Conservation (phyloP, 176 grass and related monocot genomes). For the Rhynchospora pubera region DNA sequence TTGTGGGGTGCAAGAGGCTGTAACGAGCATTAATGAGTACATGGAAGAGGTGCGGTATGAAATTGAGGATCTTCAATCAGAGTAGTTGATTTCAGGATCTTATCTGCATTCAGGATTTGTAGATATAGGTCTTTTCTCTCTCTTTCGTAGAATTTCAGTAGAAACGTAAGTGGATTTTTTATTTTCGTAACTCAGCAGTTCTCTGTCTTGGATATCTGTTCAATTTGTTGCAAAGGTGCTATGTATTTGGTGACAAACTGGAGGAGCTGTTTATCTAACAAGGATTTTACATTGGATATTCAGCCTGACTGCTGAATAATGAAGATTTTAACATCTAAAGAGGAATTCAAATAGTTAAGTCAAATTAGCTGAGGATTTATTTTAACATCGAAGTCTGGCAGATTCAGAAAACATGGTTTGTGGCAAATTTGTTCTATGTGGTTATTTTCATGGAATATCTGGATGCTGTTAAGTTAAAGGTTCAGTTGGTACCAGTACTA, state of each 20-base stretch:
- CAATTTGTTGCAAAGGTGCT: background rate
- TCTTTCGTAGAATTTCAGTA: background rate
- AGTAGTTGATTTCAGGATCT: conserved; percentile 12
- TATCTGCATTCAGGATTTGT: background rate
- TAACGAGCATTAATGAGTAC: conserved; percentile 75
- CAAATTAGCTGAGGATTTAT: too few species aligned
- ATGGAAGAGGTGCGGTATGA: conserved; percentile 83
- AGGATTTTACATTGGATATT: too few species aligned
- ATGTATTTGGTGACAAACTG: background rate
- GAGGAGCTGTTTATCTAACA: too few species aligned
- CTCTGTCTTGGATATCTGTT: background rate
- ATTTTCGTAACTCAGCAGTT: background rate
- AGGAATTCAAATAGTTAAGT: too few species aligned
- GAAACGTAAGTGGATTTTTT: background rate
- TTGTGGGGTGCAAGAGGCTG: conserved; percentile 57
- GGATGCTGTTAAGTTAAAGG: too few species aligned
- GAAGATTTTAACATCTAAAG: too few species aligned
- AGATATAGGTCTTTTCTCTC: background rate
- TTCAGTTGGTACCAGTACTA: too few species aligned
- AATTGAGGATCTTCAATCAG: conserved; percentile 58
- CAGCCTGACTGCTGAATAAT: too few species aligned
- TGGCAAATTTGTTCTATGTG: too few species aligned
- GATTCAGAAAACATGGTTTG: too few species aligned
- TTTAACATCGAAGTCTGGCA: too few species aligned
- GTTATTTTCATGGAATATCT: too few species aligned